Evolutionary conservation across 805 yeast species (phyloP).

Genomic region (Ogataea henricii): DNA sequence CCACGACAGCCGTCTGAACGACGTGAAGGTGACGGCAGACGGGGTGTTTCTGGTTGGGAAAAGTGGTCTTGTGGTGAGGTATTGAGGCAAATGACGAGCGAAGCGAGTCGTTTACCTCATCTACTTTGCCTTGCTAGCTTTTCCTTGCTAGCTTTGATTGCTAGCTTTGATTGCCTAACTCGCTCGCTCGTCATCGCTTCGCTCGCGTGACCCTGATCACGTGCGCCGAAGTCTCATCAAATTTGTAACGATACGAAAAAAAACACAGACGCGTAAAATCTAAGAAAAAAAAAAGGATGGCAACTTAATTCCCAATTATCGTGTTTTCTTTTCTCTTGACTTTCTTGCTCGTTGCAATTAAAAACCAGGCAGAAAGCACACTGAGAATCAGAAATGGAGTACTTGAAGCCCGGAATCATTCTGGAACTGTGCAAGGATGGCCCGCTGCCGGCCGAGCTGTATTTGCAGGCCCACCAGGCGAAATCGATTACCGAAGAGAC

Average conservation of each 20-base stretch:
- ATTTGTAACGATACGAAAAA: too few species aligned
- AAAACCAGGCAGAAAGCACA: neutral
- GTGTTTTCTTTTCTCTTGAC: neutral
- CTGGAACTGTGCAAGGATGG: conserved; percentile 27
- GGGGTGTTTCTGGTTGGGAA: conserved; percentile 2
- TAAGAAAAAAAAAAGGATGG: conserved; percentile 2
- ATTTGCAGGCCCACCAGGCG: conserved; percentile 35
- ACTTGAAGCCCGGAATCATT: conserved; percentile 26
- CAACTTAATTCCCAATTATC: neutral
- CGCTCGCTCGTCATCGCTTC: too few species aligned
- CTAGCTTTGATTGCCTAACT: too few species aligned
- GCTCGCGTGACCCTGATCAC: conserved; percentile 13
- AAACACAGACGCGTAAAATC: conserved; percentile 5
- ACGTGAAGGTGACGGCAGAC: neutral
- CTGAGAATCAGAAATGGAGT: conserved; percentile 1
- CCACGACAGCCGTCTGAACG: neutral
- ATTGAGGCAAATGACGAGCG: too few species aligned
- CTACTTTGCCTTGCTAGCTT: too few species aligned
- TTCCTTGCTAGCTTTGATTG: too few species aligned
- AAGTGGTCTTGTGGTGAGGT: neutral
- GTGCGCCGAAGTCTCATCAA: too few species aligned
- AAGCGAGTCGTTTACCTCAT: too few species aligned
- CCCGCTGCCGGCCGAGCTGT: conserved; percentile 22
- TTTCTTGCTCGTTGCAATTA: neutral
- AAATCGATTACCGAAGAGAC: conserved; percentile 38